Conservation (phyloP, 208 protist genomes). For the Trypanosomatidae sp. region DNA sequence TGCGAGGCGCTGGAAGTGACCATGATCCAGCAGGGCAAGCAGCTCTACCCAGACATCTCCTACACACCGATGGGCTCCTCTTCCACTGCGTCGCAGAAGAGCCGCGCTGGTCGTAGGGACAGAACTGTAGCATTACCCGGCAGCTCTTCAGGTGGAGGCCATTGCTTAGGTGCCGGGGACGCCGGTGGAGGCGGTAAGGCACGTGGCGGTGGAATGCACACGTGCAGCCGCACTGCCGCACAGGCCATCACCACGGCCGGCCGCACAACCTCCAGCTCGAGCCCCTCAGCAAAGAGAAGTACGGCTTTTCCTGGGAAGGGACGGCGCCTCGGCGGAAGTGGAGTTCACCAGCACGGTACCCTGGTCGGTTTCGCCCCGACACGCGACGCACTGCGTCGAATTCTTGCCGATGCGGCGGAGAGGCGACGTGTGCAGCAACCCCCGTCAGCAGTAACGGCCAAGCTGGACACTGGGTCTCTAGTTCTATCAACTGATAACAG, state of each 20-base stretch:
- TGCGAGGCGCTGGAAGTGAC: slow-evolving; percentile 66
- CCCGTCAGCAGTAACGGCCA: neutral
- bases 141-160: neutral
- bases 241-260: neutral
- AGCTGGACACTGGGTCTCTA: neutral
- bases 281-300: neutral
- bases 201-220: neutral
- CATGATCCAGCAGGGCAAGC: slow-evolving; percentile 32
- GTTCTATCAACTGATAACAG: neutral
- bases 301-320: slow-evolving; percentile 16
- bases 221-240: neutral
- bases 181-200: neutral
- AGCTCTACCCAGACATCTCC: slow-evolving; percentile 41
- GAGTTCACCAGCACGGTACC: neutral
- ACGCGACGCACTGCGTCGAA: slow-evolving; percentile 16
- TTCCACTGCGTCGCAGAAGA: neutral
- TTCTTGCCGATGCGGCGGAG: slow-evolving; percentile 21
- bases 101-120: neutral
- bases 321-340: slow-evolving; percentile 11
- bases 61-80: neutral
- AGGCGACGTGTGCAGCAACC: neutral
- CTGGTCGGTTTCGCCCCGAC: slow-evolving; percentile 7
- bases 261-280: neutral
- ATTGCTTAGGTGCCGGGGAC: neutral
- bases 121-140: neutral